Base-by-base conservation (phyloP, 1,139 yeast genomes). In the Saccharomycopsis hybrid region DNA sequence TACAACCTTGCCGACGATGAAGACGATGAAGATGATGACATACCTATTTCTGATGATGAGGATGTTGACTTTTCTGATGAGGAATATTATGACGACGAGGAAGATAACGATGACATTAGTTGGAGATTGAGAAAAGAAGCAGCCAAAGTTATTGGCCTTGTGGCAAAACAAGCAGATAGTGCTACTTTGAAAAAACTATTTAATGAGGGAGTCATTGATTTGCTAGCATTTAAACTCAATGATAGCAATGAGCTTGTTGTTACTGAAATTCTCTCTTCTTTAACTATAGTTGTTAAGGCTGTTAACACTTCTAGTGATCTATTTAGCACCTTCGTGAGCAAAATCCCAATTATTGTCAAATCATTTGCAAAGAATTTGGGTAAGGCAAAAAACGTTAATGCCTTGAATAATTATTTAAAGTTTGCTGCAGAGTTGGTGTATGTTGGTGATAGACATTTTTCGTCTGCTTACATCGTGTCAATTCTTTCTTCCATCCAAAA, bases 71-170 rank as follows among this genome's bases (percentile, higher is more conserved):
- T 18, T 18, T 18, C 18, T 18, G 60, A 70, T 60, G 78, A 73
- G 27, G 72, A 67, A 11, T 78, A 72, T n/a, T 69, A 66, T 36
- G 74, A 69, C 29, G 73, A 67, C 25, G 69, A 67, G 8, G 69
- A 61, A 30, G 75, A 73, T 35, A 76, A 70, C 42, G 78, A 71
- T 43, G 89, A 83, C 57, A 78, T 80, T 31, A 77, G 86, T 1
- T 84, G 94, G 87, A 82, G 80, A 57, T 63, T 87, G 36, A 71
- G 95, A 53, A 70, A 78, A 41, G 75, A 74, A 51, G 68, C 88
- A 0, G 73, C 79, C 2, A 66, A 68, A n/a, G 24, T 52, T 4
- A 18, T 50, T 9, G 52, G 54, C 7, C 13, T 40, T 35, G 29
- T 49, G 13, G 32, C 31, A 2, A 32, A 4, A 13, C 29, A 44